These are phyloP conservation scores for Protomyces inouyei DNA, from an alignment of 1,139 yeast genomes.

Conservation along the genomic window DNA sequence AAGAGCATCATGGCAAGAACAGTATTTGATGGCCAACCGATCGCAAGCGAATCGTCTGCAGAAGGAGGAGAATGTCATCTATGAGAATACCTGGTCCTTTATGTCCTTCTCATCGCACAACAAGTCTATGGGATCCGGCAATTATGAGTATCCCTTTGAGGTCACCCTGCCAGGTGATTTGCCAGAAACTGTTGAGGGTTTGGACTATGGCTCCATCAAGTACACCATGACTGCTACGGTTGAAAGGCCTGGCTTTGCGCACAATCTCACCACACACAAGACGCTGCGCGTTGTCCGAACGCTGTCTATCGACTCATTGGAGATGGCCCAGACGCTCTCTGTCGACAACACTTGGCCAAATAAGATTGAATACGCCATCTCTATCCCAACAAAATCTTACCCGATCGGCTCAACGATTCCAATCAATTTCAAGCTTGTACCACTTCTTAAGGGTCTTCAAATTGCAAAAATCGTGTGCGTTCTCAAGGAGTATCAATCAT, in stretches of 20 bases:
- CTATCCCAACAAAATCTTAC: slow-evolving; percentile 80
- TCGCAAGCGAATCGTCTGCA: slow-evolving; percentile 24
- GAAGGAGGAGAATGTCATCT: slow-evolving; percentile 60
- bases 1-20: slow-evolving; percentile 43
- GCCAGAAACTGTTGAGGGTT: slow-evolving; percentile 86
- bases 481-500: slow-evolving; percentile 62
- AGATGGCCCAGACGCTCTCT: slow-evolving; percentile 83
- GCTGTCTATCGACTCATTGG: slow-evolving; percentile 78
- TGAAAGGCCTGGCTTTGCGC: slow-evolving; percentile 75
- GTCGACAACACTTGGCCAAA: slow-evolving; percentile 96
- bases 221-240: slow-evolving; percentile 74
- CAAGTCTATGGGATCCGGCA: slow-evolving; percentile 48
- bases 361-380: slow-evolving; percentile 83
- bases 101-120: slow-evolving; percentile 45
- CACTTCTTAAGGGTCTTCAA: slow-evolving; percentile 71
- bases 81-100: slow-evolving; percentile 73
- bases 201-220: slow-evolving; percentile 75
- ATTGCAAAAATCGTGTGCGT: slow-evolving; percentile 67
- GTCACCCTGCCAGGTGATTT: slow-evolving; percentile 78
- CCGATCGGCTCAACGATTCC: slow-evolving; percentile 82
- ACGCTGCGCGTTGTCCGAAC: slow-evolving; percentile 84
- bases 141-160: slow-evolving; percentile 86
- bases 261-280: slow-evolving; percentile 60
- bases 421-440: slow-evolving; percentile 66
- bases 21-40: slow-evolving; percentile 5